phyloP scores from a whole-genome alignment of 2,329 filamentous ascomycete genomes.

The Achaetomium macrosporum region DNA sequence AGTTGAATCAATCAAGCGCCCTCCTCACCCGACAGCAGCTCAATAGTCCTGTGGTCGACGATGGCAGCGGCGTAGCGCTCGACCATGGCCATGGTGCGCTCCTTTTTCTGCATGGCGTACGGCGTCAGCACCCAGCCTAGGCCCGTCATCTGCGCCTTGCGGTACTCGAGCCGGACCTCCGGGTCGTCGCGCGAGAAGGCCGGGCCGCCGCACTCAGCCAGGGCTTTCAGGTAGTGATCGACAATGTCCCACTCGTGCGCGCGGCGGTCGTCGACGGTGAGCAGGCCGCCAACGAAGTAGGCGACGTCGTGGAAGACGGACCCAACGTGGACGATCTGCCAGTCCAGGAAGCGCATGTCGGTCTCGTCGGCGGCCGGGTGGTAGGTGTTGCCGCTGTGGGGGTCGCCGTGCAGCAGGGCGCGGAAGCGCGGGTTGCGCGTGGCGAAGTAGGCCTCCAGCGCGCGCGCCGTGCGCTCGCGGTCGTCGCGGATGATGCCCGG shows the following conservation, averaged over 20 bases:
- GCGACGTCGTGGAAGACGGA: slow-evolving; percentile 35
- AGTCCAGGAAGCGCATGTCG: slow-evolving; percentile 31
- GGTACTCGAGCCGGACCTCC: background rate
- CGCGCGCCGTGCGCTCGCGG: slow-evolving; percentile 29
- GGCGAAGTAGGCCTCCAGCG: slow-evolving; percentile 33
- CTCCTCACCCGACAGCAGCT: background rate
- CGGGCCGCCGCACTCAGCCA: slow-evolving; percentile 32
- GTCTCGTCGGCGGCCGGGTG: slow-evolving; percentile 29
- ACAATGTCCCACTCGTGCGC: slow-evolving; percentile 35
- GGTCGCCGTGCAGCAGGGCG: slow-evolving; percentile 38
- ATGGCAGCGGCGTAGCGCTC: background rate
- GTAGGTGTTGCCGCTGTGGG: slow-evolving; percentile 40
- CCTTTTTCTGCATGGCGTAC: background rate
- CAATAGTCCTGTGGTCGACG: background rate
- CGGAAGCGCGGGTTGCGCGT: slow-evolving; percentile 34
- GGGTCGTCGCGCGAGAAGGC: background rate
- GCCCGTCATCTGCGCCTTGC: background rate
- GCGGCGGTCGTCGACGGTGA: slow-evolving; percentile 37
- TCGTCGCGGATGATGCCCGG: slow-evolving; percentile 11
- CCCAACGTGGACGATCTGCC: background rate
- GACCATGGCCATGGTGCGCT: background rate
- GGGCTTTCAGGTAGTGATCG: slow-evolving; percentile 32
- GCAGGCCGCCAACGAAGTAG: slow-evolving; percentile 35
- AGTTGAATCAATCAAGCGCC: no score
- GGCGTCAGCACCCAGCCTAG: background rate